phyloP scores from a whole-genome alignment of 2,329 filamentous ascomycete genomes.

The Monosporascus cannonballus region DNA sequence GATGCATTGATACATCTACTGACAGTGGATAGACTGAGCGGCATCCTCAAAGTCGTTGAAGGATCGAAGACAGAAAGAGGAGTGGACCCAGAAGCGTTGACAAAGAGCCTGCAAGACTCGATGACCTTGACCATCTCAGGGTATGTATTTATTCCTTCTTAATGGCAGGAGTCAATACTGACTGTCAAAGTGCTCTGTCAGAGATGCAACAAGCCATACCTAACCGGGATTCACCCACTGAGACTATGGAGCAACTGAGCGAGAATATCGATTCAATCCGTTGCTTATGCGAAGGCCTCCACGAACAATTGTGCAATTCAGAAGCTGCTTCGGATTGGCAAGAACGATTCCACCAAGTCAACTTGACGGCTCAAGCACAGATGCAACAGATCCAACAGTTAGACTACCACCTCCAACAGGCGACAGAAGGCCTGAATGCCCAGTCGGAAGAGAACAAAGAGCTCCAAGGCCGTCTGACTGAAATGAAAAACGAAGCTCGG shows the following conservation, averaged over 20 bases:
- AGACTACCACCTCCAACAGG: conserved; percentile 3
- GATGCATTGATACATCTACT: not conserved
- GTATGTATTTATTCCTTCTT: conserved; percentile 9
- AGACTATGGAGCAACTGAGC: conserved; percentile 1
- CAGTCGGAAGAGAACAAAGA: conserved; percentile 1
- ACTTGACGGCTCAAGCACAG: conserved; percentile 2
- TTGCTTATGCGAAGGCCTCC: conserved; percentile 5
- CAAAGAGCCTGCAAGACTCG: conserved; percentile 9
- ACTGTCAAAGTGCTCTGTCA: conserved; percentile 2
- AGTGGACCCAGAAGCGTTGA: conserved; percentile 4
- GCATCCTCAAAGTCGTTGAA: conserved; percentile 10
- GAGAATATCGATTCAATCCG: conserved; percentile 7
- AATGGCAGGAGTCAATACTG: not conserved
- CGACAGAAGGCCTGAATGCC: conserved; percentile 3
- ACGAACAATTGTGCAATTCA: not conserved
- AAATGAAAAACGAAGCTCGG: conserved; percentile 2
- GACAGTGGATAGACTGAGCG: conserved; percentile 14
- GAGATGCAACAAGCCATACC: conserved; percentile 8
- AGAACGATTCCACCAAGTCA: conserved; percentile 9
- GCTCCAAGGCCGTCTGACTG: conserved; percentile 7
- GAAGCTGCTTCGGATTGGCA: conserved; percentile 13
- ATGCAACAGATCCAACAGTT: conserved; percentile 8
- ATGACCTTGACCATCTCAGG: conserved; percentile 9
- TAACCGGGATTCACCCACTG: conserved; percentile 1
- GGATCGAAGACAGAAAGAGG: conserved; percentile 3